Evolutionary conservation across 1,139 yeast species (phyloP), one percentile per base, ranked within the genome.

Genomic region (Pichia sorboxylosa): DNA sequence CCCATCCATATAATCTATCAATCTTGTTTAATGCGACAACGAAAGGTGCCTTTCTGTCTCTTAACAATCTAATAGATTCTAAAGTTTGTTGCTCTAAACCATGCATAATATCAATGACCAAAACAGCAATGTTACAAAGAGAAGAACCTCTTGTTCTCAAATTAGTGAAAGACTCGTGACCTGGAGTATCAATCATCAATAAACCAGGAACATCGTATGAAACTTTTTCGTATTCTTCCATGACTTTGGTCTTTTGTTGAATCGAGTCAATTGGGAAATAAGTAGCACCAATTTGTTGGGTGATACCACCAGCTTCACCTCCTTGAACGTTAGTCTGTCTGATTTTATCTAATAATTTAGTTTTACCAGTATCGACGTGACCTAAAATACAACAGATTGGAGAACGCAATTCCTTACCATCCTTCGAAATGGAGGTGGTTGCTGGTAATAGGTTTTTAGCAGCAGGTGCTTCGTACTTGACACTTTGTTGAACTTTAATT

Each of bases 281-380:
- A 17, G 98, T 92, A 33, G 99, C 99, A 73, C 99, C 99, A 55
- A 90, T 90, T 63, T 90, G 99, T 70, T 90, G 99, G 45, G 99
- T 90, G 56, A 90, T 92, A 68, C 99, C 99, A 67, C 99, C 99
- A 36, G 98, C 99, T 66, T 90, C 99, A 55, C 98, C 99, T 58
- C 96, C 98, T 67, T 90, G 99, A 40, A 90, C 99, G 52, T 90
- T 90, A 30, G 97, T 92, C 66, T 90, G 96, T 66, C 99, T 92
- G 46, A 90, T 77, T 61, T 90, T 92, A 57, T 90, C 99, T 55
- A 90, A 69, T 46, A 90, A 71, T 58, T 90, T 90, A 42, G 98
- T 90, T 63, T 90, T 92, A 76, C 99, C 98, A 37, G 98, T 90
- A 69, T 90, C 99, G 59, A 90, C 99, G 66, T 90, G 99, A 56